phyloP scores from a whole-genome alignment of 129 eudicot genomes.

The Artemisia tridentata region DNA sequence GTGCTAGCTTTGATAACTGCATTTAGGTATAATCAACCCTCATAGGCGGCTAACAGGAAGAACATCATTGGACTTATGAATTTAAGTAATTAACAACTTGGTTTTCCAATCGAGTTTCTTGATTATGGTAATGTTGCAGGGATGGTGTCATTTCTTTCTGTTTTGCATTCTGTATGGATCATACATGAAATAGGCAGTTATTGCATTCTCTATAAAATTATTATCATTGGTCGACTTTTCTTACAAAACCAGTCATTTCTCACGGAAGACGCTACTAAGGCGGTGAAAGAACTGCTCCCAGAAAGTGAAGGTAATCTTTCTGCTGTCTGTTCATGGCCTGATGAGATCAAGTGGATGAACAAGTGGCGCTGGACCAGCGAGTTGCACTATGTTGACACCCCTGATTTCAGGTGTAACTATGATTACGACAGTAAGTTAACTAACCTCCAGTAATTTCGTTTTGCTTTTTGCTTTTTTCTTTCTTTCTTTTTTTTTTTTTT shows the following conservation, averaged over 20 bases:
- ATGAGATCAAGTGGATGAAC: constrained; percentile 45
- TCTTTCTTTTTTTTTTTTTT: background rate
- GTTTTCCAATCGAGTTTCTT: background rate
- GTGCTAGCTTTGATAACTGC: too few species aligned
- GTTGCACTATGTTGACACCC: constrained; percentile 92
- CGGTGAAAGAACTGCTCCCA: constrained; percentile 79
- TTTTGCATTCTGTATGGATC: background rate
- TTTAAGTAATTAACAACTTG: background rate
- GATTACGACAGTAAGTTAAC: constrained; percentile 78
- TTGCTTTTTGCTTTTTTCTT: background rate
- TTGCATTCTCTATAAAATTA: background rate
- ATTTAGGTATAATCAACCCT: too few species aligned
- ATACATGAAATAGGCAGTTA: constrained; percentile 1
- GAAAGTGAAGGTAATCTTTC: constrained; percentile 85
- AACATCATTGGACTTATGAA: background rate
- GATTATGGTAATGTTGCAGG: background rate
- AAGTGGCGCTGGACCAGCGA: constrained; percentile 79
- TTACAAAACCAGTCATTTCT: constrained; percentile 57
- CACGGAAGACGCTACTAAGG: constrained; percentile 58
- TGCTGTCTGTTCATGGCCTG: constrained; percentile 86
- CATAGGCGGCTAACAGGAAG: background rate
- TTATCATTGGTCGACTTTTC: background rate
- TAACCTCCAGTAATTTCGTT: constrained; percentile 1
- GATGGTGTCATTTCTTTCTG: background rate
- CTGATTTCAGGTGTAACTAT: constrained; percentile 95